Evolutionary conservation across 2,329 filamentous ascomycete species (phyloP).

Genomic region (Diaporthe aspalathi): DNA sequence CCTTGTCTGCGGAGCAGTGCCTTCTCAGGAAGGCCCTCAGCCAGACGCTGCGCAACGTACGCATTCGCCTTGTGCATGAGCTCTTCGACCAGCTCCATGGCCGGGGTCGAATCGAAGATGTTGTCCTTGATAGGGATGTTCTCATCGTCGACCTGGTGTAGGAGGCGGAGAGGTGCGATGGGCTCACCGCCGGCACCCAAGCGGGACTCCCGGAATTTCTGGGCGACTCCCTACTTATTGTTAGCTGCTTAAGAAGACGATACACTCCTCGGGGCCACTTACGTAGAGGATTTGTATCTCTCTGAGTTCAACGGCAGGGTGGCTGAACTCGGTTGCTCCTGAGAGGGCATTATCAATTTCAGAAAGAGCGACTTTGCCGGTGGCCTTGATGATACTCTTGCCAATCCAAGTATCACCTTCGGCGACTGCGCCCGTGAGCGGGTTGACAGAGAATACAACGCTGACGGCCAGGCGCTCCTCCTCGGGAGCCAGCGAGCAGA

Average conservation of each 20-base stretch:
- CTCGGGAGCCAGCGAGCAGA: constrained; percentile 88
- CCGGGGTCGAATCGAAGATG: constrained; percentile 90
- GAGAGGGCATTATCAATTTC: constrained; percentile 87
- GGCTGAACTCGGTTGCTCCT: constrained; percentile 70
- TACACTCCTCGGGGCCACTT: constrained; percentile 47
- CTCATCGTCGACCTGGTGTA: constrained; percentile 96
- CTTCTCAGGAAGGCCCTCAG: constrained; percentile 85
- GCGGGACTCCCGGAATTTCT: constrained; percentile 90
- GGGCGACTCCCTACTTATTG: constrained; percentile 72
- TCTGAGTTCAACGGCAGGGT: constrained; percentile 75
- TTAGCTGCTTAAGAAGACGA: constrained; percentile 41
- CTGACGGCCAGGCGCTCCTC: constrained; percentile 92
- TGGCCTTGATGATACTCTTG: constrained; percentile 92
- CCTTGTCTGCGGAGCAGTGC: constrained; percentile 90
- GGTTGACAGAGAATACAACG: constrained; percentile 91
- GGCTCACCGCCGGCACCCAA: constrained; percentile 83
- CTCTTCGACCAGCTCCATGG: constrained; percentile 95
- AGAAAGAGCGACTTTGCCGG: constrained; percentile 83
- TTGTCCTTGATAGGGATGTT: constrained; percentile 97
- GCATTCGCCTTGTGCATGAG: constrained; percentile 92
- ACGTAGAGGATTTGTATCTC: constrained; percentile 84
- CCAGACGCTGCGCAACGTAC: constrained; percentile 87
- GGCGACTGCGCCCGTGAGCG: constrained; percentile 79
- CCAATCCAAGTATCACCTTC: constrained; percentile 95
- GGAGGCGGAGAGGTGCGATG: constrained; percentile 85